Percentiles rank a stretch among this genome's conserved stretches.
Conservation (phyloP, 768 basidiomycete genomes). For the Tricholoma terreum region DNA sequence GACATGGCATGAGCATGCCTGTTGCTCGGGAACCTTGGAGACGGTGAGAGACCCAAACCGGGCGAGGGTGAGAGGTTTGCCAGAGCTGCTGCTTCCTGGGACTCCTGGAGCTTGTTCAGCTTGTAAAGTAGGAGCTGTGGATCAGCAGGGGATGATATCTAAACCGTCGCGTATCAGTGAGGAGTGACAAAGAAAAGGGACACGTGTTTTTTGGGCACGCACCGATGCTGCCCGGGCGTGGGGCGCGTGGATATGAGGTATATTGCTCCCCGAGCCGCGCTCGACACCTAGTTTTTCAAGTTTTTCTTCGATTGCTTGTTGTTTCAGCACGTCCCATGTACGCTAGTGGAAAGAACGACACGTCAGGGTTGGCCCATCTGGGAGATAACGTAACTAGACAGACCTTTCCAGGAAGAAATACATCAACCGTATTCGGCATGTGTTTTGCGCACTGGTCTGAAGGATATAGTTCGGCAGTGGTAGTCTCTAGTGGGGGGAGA, state of each 20-base stretch:
- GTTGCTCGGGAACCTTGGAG: constrained; percentile 48
- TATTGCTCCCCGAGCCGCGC: constrained; percentile 50
- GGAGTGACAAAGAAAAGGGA: constrained; percentile 1
- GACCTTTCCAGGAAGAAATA: constrained; percentile 82
- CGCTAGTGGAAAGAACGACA: constrained; percentile 36
- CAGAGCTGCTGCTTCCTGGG: constrained; percentile 50
- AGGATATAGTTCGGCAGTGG: constrained; percentile 57
- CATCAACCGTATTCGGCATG: constrained; percentile 70
- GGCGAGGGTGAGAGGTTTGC: constrained; percentile 65
- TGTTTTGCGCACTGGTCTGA: constrained; percentile 56
- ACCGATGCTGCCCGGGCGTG: constrained; percentile 86
- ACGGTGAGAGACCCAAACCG: constrained; percentile 50
- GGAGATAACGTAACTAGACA: constrained; percentile 13
- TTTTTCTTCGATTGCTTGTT: constrained; percentile 75
- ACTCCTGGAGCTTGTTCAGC: constrained; percentile 78
- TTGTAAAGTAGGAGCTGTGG: constrained; percentile 80
- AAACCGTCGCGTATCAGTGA: constrained; percentile 11
- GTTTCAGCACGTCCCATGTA: constrained; percentile 73
- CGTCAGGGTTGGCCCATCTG: constrained; percentile 9
- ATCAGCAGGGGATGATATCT: constrained; percentile 92
- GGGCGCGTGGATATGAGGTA: constrained; percentile 65
- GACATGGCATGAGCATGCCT: constrained; percentile 76
- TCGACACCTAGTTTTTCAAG: constrained; percentile 79
- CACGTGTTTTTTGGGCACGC: constrained; percentile 33
- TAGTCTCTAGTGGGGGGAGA: constrained; percentile 27